Evolutionary conservation across 2,329 filamentous ascomycete species (phyloP), one percentile per base, ranked within the genome.

Genomic region (Fusarium marasasianum): DNA sequence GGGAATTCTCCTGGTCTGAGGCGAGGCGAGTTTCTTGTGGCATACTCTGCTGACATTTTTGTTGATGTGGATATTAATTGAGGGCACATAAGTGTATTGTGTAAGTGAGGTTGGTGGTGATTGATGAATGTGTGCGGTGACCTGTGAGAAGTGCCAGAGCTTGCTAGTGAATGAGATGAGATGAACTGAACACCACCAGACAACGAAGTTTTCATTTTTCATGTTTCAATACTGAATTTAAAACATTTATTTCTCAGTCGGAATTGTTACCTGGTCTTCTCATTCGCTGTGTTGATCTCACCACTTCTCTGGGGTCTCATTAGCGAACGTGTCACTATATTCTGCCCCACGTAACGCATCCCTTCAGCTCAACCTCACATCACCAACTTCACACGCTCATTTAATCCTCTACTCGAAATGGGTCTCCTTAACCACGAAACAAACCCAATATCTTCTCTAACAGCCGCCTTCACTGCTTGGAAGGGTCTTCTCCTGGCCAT

Each of bases 401-500:
- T 67, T 13, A 29, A 38, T 13, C 9, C 29, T 26, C 33, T 18
- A 29, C 50, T 33, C 63, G 71, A 48, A 10, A 78, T 77, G 72
- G 48, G 43, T 41, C 63, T 78, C 47, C 24, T 74, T 26, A 26
- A 72, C 31, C 61, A 69, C 59, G 31, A 66, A 35, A 51, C 75
- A 0, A 64, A 54, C 15, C 80, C 81, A 18, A 37, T 79, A 12
- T 40, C 60, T 38, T 79, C 80, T 4, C 70, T 84, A 11, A 57
- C 74, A 12, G 44, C 68, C 24, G 40, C 79, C n/a, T 95, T 93
- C 78, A 62, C 84, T 9, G 79, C 84, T 18, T 95, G 92, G 92
- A 96, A 96, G 80, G 57, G 81, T 11, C 79, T 93, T 15, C 84
- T 96, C 12, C 81, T 95, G n/a, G 76, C 87, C 51, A 81, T 95